These are phyloP conservation scores for Talaromyces sp. DNA, from an alignment of 2,329 filamentous ascomycete species.

Conservation along the genomic window DNA sequence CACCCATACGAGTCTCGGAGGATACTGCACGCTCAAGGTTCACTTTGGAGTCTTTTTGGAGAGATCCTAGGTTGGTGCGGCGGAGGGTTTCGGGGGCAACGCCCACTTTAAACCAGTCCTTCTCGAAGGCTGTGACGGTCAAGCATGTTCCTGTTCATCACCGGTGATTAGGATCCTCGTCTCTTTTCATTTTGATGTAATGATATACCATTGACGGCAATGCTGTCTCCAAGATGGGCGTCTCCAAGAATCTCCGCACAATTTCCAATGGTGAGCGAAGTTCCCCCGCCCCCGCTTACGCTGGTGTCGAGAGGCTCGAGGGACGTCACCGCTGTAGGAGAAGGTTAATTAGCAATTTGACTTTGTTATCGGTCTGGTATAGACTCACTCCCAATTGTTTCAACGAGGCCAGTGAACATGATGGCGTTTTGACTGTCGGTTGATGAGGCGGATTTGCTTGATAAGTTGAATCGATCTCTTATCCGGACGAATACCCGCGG, in stretches of 20 bases:
- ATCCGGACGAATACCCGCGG: background rate
- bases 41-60: slow-evolving; percentile 64
- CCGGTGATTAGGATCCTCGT: background rate
- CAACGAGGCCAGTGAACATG: slow-evolving; percentile 97
- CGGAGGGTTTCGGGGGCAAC: slow-evolving; percentile 94
- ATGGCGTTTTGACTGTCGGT: slow-evolving; percentile 24
- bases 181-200: too few relatives aligned
- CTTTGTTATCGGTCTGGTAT: background rate
- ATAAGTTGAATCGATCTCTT: background rate
- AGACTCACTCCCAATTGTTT: slow-evolving; percentile 81
- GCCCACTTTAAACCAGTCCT: slow-evolving; percentile 76
- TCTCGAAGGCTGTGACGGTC: slow-evolving; percentile 73
- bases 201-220: slow-evolving; percentile 77
- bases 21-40: slow-evolving; percentile 94
- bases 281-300: slow-evolving; percentile 68
- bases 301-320: slow-evolving; percentile 77
- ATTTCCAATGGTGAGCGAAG: slow-evolving; percentile 80
- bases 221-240: slow-evolving; percentile 85
- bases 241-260: slow-evolving; percentile 74
- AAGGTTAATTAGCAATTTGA: slow-evolving; percentile 27
- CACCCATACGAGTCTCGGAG: slow-evolving; percentile 90
- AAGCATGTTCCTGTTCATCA: slow-evolving; percentile 69
- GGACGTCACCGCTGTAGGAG: slow-evolving; percentile 69
- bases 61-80: slow-evolving; percentile 83
- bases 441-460: background rate